Conservation (phyloP, 345 rosid species). For the Brassica juncea region DNA sequence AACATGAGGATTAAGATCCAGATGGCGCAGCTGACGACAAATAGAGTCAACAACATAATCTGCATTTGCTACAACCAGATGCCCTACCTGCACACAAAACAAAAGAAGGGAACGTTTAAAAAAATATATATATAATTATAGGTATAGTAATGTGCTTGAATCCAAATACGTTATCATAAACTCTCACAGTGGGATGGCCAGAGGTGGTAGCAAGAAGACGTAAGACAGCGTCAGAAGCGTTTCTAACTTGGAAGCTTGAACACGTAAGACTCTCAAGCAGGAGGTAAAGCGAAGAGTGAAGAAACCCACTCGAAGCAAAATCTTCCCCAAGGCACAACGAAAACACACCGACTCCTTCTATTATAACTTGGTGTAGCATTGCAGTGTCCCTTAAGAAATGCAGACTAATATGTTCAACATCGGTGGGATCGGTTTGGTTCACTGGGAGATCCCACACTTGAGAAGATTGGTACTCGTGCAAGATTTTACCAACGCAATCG, state of each 20-base stretch:
- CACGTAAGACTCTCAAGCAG: slow-evolving; percentile 80
- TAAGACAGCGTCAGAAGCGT: slow-evolving; percentile 76
- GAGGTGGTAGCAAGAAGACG: slow-evolving; percentile 61
- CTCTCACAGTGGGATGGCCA: slow-evolving; percentile 69
- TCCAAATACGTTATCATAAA: slow-evolving; percentile 12
- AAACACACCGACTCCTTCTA: slow-evolving; percentile 82
- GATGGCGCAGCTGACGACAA: slow-evolving; percentile 82
- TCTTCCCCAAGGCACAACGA: slow-evolving; percentile 71
- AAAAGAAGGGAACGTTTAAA: not conserved
- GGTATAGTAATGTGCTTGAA: slow-evolving; percentile 15
- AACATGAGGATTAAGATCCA: slow-evolving; percentile 84
- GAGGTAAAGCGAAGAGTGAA: slow-evolving; percentile 83
- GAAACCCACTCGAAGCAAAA: slow-evolving; percentile 83
- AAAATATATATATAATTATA: not conserved
- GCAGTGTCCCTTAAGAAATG: slow-evolving; percentile 72
- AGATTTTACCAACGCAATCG: slow-evolving; percentile 77
- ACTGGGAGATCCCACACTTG: slow-evolving; percentile 88
- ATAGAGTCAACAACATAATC: slow-evolving; percentile 89
- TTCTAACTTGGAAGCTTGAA: slow-evolving; percentile 70
- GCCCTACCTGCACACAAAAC: slow-evolving; percentile 67
- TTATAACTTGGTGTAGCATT: slow-evolving; percentile 74
- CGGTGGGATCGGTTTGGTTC: slow-evolving; percentile 48
- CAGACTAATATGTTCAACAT: slow-evolving; percentile 49
- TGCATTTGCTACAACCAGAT: slow-evolving; percentile 85
- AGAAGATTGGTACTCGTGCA: slow-evolving; percentile 81